Conservation (phyloP, 805 yeast species). For the Candida sakaeoensis region DNA sequence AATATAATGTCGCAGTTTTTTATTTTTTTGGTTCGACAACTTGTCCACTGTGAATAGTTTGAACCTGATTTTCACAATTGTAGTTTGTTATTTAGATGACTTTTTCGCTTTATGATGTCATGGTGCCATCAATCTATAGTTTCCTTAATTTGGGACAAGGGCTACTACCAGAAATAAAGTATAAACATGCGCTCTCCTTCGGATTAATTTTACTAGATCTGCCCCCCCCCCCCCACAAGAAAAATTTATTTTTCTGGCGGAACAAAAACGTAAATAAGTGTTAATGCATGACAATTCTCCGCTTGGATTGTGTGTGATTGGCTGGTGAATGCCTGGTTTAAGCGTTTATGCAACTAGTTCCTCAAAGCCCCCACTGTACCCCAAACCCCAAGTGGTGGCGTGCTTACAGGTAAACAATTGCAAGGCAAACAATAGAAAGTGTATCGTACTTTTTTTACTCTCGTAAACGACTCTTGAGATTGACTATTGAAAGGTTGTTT, state of each 20-base stretch:
- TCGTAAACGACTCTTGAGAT: too few relatives aligned
- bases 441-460: background rate
- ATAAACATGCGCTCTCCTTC: background rate
- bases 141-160: background rate
- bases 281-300: conserved; percentile 1
- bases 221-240: background rate
- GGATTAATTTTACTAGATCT: conserved; percentile 5
- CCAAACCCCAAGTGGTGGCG: background rate
- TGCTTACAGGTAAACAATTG: background rate
- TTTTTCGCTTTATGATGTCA: background rate
- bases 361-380: background rate
- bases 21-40: too few relatives aligned
- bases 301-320: background rate
- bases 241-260: conserved; percentile 1
- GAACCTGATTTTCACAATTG: too few relatives aligned
- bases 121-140: background rate
- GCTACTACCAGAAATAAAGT: background rate
- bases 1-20: background rate
- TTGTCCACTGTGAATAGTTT: too few relatives aligned
- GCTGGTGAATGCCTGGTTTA: background rate
- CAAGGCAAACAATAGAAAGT: background rate
- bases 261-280: background rate
- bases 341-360: background rate
- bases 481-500: too few relatives aligned
- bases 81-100: too few relatives aligned